A percentile compares a stretch with the other conserved stretches of the same genome.
Evolutionary conservation across 768 basidiomycete genomes (phyloP).

Genomic region (Goffeauzyma gilvescens): DNA sequence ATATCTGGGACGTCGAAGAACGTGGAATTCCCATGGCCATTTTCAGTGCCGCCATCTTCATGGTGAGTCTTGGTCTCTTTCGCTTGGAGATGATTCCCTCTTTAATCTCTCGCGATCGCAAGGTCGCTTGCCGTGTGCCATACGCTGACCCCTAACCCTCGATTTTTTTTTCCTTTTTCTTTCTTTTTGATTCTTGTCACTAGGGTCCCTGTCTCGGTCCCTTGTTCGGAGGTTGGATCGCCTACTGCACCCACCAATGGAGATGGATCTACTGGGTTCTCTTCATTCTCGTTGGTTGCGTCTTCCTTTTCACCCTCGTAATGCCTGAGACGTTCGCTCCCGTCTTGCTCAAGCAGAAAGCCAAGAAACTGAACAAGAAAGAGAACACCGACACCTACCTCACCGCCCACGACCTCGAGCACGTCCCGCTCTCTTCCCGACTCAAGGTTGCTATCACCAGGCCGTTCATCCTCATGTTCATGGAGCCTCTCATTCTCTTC

Average conservation of each 20-base stretch:
- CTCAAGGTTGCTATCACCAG: conserved; percentile 42
- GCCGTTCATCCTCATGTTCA: conserved; percentile 39
- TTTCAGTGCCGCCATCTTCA: conserved; percentile 24
- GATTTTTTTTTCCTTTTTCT: not conserved
- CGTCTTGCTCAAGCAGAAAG: conserved; percentile 24
- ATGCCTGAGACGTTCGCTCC: conserved; percentile 33
- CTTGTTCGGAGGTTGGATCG: conserved; percentile 18
- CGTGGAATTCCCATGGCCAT: conserved; percentile 28
- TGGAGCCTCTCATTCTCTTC: conserved; percentile 18
- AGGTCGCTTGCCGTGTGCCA: too few relatives aligned
- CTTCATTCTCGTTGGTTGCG: conserved; percentile 11
- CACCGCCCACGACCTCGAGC: conserved; percentile 17
- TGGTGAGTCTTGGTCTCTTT: conserved; percentile 1
- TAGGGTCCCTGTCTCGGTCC: conserved; percentile 18
- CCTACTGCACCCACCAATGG: conserved; percentile 14
- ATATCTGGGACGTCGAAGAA: conserved; percentile 23
- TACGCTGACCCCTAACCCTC: too few relatives aligned
- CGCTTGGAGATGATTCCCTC: not conserved
- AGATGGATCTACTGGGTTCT: conserved; percentile 21
- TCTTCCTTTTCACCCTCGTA: conserved; percentile 15
- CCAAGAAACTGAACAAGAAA: conserved; percentile 21
- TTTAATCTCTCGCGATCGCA: too few relatives aligned
- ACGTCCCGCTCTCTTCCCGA: conserved; percentile 28
- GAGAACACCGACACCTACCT: conserved; percentile 19
- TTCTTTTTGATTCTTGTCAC: too few relatives aligned